These are phyloP conservation scores for Eremothecium cymbalariae DNA, from an alignment of 1,139 yeast genomes.

Conservation along the genomic window DNA sequence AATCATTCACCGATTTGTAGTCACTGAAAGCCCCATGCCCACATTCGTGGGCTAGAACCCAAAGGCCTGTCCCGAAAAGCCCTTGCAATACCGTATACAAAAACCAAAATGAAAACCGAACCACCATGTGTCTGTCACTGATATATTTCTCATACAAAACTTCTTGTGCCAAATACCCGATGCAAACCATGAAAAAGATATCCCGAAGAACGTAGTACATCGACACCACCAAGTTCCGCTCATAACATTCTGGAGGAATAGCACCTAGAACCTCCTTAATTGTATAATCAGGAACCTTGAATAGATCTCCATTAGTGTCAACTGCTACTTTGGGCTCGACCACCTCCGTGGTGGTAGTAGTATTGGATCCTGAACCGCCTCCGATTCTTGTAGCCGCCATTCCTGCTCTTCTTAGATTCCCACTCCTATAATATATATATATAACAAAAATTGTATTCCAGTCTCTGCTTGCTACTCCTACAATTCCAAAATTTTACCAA, in stretches of 20 bases:
- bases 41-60: conserved; percentile 89
- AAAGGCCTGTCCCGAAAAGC: conserved; percentile 65
- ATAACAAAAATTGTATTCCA: too few relatives aligned
- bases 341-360: conserved; percentile 13
- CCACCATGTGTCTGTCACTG: conserved; percentile 9
- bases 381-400: background rate
- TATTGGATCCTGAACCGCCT: too few relatives aligned
- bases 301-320: conserved; percentile 49
- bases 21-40: conserved; percentile 83
- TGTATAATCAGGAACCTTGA: conserved; percentile 54
- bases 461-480: too few relatives aligned
- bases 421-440: too few relatives aligned
- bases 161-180: conserved; percentile 31
- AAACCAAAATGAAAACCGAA: conserved; percentile 53
- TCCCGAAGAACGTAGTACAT: conserved; percentile 54
- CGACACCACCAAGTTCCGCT: conserved; percentile 44
- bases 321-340: conserved; percentile 35
- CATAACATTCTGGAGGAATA: conserved; percentile 56
- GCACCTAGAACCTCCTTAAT: conserved; percentile 54
- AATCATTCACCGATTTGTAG: conserved; percentile 58
- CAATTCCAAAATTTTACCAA: too few relatives aligned
- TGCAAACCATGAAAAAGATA: conserved; percentile 37
- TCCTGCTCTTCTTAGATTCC: too few relatives aligned
- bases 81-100: conserved; percentile 51
- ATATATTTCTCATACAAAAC: conserved; percentile 14